These are phyloP conservation scores for Tolypocladium ovalisporum DNA, from an alignment of 2,329 filamentous ascomycete species.

Conservation along the genomic window DNA sequence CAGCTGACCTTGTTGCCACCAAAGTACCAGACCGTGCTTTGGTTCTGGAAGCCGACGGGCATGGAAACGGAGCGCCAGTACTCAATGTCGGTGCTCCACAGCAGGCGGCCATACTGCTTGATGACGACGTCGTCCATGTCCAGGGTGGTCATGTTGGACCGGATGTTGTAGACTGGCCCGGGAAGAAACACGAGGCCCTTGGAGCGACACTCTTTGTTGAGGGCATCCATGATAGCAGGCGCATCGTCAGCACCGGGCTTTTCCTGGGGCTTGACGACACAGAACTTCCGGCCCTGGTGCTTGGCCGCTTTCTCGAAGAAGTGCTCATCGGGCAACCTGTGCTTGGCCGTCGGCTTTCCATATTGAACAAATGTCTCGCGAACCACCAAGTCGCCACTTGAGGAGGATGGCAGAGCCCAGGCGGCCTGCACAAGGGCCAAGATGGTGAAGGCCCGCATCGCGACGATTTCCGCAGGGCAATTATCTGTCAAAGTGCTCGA, in stretches of 20 bases:
- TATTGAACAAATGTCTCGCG: neutral
- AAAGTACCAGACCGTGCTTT: conserved; percentile 41
- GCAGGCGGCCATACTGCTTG: conserved; percentile 26
- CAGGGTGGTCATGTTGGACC: conserved; percentile 21
- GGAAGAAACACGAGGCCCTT: conserved; percentile 21
- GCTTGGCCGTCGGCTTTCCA: neutral
- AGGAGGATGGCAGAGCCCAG: neutral
- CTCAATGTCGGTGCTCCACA: conserved; percentile 32
- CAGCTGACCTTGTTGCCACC: conserved; percentile 40
- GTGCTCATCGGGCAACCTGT: neutral
- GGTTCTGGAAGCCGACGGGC: conserved; percentile 42
- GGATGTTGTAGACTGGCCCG: conserved; percentile 22
- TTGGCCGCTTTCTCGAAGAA: conserved; percentile 4
- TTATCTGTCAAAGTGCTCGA: neutral
- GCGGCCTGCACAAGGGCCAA: neutral
- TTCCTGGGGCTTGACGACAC: conserved; percentile 15
- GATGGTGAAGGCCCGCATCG: neutral
- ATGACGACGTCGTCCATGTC: conserved; percentile 27
- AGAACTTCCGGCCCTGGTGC: conserved; percentile 12
- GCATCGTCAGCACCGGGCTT: conserved; percentile 18
- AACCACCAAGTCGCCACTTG: neutral
- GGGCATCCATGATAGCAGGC: conserved; percentile 17
- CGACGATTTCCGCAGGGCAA: neutral
- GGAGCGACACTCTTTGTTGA: conserved; percentile 17
- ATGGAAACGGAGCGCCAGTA: conserved; percentile 43